phyloP scores from a whole-genome alignment of 495 filamentous ascomycete species.

The Glarea lozoyensis region DNA sequence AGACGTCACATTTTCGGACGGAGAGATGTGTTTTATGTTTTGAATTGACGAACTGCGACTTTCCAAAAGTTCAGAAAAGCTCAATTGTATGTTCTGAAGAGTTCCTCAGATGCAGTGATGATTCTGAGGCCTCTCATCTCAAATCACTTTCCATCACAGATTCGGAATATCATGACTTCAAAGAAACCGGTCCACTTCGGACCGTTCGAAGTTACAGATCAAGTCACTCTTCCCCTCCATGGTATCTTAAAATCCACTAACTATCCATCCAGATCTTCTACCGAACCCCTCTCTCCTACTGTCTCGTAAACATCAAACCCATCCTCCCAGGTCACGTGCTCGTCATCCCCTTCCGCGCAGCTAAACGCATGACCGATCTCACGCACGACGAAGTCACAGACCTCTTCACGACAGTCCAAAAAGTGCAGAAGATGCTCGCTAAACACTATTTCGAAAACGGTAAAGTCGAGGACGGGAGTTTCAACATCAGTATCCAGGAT shows the following conservation, averaged over 20 bases:
- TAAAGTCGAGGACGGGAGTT: constrained; percentile 37
- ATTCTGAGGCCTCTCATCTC: constrained; percentile 2
- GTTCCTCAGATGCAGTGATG: constrained; percentile 3
- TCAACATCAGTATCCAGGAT: constrained; percentile 94
- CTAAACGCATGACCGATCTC: constrained; percentile 69
- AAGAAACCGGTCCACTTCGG: constrained; percentile 48
- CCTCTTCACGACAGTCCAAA: constrained; percentile 76
- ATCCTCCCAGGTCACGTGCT: constrained; percentile 91
- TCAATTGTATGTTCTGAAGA: too few species aligned
- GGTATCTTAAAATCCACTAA: neutral
- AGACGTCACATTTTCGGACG: too few species aligned
- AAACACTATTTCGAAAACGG: constrained; percentile 48
- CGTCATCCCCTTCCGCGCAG: constrained; percentile 54
- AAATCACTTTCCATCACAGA: neutral
- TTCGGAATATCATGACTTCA: constrained; percentile 6
- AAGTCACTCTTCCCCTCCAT: constrained; percentile 28
- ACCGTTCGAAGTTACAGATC: constrained; percentile 53
- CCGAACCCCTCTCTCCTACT: constrained; percentile 66
- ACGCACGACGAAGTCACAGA: constrained; percentile 66
- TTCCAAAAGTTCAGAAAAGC: too few species aligned
- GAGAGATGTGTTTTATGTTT: too few species aligned
- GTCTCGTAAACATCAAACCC: constrained; percentile 90
- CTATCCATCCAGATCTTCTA: constrained; percentile 62
- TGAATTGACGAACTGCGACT: too few species aligned
- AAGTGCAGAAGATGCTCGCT: constrained; percentile 69